phyloP scores from a whole-genome alignment of 2,329 filamentous ascomycete species.

The Pseudomassariella vexata region DNA sequence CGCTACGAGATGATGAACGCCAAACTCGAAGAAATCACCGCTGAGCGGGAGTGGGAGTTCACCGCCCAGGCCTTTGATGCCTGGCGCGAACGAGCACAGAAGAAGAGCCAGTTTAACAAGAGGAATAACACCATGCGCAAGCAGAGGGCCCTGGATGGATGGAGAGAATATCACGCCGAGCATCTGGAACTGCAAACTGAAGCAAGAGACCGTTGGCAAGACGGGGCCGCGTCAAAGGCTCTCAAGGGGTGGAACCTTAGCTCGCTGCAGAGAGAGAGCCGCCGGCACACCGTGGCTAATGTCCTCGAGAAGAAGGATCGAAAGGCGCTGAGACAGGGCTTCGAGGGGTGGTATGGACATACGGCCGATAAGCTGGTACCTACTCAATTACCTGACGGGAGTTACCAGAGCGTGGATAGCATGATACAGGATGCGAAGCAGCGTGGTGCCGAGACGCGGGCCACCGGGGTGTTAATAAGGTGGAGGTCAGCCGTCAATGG shows the following conservation, averaged over 20 bases:
- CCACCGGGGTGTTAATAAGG: slow-evolving; percentile 14
- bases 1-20: slow-evolving; percentile 19
- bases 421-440: slow-evolving; percentile 17
- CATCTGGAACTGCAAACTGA: slow-evolving; percentile 13
- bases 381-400: slow-evolving; percentile 16
- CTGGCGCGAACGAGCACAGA: slow-evolving; percentile 20
- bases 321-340: slow-evolving; percentile 17
- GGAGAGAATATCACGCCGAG: slow-evolving; percentile 15
- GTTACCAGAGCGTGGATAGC: slow-evolving; percentile 16
- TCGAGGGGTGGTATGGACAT: slow-evolving; percentile 22
- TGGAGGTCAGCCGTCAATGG: slow-evolving; percentile 16
- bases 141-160: slow-evolving; percentile 17
- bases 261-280: slow-evolving; percentile 21
- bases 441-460: slow-evolving; percentile 13
- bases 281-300: slow-evolving; percentile 21
- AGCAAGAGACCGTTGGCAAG: slow-evolving; percentile 18
- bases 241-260: slow-evolving; percentile 24
- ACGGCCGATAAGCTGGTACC: slow-evolving; percentile 22
- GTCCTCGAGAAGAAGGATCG: slow-evolving; percentile 23
- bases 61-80: slow-evolving; percentile 13
- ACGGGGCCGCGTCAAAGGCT: slow-evolving; percentile 13
- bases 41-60: slow-evolving; percentile 17
- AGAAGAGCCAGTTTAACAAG: slow-evolving; percentile 12
- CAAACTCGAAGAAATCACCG: slow-evolving; percentile 14
- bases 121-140: slow-evolving; percentile 15